These are phyloP conservation scores for Citrus hindsii DNA, from an alignment of 345 rosid species.

Conservation along the genomic window DNA sequence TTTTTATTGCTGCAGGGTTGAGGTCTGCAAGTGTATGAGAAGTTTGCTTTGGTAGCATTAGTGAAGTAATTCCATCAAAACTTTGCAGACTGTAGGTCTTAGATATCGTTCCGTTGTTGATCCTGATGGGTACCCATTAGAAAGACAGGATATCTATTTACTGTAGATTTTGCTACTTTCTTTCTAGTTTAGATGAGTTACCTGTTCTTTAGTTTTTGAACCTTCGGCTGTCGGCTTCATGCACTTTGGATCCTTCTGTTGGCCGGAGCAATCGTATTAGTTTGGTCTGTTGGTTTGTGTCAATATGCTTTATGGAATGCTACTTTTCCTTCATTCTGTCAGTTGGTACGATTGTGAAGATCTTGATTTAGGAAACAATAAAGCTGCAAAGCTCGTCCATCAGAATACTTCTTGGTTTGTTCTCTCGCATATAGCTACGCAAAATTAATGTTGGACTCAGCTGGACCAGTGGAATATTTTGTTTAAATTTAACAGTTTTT, in stretches of 20 bases:
- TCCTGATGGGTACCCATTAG: slow-evolving; percentile 38
- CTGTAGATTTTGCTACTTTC: slow-evolving; percentile 28
- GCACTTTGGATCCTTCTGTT: slow-evolving; percentile 31
- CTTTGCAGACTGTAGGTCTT: slow-evolving; percentile 28
- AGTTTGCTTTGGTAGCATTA: slow-evolving; percentile 40
- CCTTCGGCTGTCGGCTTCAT: slow-evolving; percentile 35
- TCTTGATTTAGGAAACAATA: slow-evolving; percentile 45
- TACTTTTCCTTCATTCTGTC: slow-evolving; percentile 26
- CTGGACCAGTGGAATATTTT: slow-evolving; percentile 28
- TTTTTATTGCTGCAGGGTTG: slow-evolving; percentile 43
- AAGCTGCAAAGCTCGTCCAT: slow-evolving; percentile 46
- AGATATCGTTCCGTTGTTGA: slow-evolving; percentile 21
- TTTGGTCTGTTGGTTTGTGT: slow-evolving; percentile 23
- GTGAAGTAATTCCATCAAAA: slow-evolving; percentile 22
- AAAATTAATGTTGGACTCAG: slow-evolving; percentile 36
- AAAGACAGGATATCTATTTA: slow-evolving; percentile 24
- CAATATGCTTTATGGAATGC: slow-evolving; percentile 40
- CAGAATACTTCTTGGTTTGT: slow-evolving; percentile 26
- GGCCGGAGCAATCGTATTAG: slow-evolving; percentile 30
- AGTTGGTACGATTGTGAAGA: slow-evolving; percentile 31
- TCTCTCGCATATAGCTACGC: slow-evolving; percentile 17
- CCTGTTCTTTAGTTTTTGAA: slow-evolving; percentile 29
- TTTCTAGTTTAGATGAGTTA: slow-evolving; percentile 30
- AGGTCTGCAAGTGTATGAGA: slow-evolving; percentile 39
- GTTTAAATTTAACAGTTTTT: slow-evolving; percentile 22